Base-by-base conservation (phyloP, 768 basidiomycete species). In the Exsudoporus frostii region DNA sequence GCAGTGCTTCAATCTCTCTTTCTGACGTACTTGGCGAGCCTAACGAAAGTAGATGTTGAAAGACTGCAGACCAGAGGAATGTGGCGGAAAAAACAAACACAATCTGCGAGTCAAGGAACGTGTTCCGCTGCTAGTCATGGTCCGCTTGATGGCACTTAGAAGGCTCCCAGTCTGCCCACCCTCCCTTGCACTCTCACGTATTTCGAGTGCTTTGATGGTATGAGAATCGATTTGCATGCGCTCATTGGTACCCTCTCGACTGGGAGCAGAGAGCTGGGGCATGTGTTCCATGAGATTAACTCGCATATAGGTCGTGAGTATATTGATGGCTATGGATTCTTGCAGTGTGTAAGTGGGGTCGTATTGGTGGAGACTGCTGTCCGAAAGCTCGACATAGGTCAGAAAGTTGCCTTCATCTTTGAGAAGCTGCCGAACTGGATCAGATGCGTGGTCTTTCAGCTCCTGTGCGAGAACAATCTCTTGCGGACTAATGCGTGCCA, bases 171-270 rank as follows among this genome's bases (percentile, higher is more conserved):
- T 81, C 11, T 73, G 67, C 0, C 89, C 84, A 1, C 89, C 88
- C 61, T 92, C 90, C 29, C 83, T 75, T 25, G 83, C 77, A 29
- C 78, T 79, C 72, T 92, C 90, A 22, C 84, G 78, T 48, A 95
- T 86, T 68, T 95, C 92, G 41, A 94, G 80, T n/a, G 88, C 86
- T 65, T 88, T 86, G 69, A 93, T 86, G 1, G 92, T 93, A 65
- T 93, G 85, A 5, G 88, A 79, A 65, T 95, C 92, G 51, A 95
- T 90, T 59, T 92, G 87, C 90, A 95, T 91, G n/a, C 85, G 77
- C 24, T 76, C 73, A 25, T 74, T 64, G 15, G 67, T 56, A 17
- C 68, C 74, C 67, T 92, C 88, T 57, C 76, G 80, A 39, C 73
- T 76, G 0, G 90, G 87, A 24, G 67, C 64, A 24, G 77, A 73